phyloP scores from a whole-genome alignment of 2,329 filamentous ascomycete genomes.

The Aphanocladium album region DNA sequence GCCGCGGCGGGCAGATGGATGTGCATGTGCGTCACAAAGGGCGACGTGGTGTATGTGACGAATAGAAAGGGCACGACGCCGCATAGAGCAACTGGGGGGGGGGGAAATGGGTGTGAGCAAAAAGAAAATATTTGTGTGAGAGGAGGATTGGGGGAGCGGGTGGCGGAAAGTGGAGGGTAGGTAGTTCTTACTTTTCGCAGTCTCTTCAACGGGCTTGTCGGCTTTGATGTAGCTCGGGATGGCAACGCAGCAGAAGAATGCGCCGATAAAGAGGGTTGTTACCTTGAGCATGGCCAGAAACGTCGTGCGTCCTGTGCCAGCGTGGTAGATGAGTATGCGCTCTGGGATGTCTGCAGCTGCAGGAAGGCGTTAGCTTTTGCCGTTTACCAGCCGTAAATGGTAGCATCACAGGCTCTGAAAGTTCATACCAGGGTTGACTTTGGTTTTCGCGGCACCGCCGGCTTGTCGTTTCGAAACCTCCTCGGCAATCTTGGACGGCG shows the following conservation, averaged over 20 bases:
- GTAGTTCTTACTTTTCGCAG: slow-evolving; percentile 36
- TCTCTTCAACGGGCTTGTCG: slow-evolving; percentile 32
- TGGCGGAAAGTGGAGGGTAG: neutral
- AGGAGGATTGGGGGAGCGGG: too few relatives aligned
- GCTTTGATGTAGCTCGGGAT: slow-evolving; percentile 53
- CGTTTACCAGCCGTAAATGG: too few relatives aligned
- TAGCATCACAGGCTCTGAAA: too few relatives aligned
- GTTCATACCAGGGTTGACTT: slow-evolving; percentile 1
- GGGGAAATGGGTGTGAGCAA: neutral
- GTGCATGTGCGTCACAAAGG: slow-evolving; percentile 69
- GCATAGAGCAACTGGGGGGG: slow-evolving; percentile 46
- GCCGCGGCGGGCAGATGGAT: slow-evolving; percentile 63
- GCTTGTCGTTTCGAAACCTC: slow-evolving; percentile 9
- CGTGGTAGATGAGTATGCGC: slow-evolving; percentile 67
- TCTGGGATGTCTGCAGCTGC: slow-evolving; percentile 45
- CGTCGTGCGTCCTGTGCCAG: slow-evolving; percentile 60
- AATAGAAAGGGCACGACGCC: slow-evolving; percentile 61
- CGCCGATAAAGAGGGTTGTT: slow-evolving; percentile 63
- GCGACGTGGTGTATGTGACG: slow-evolving; percentile 59
- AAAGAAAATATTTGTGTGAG: too few relatives aligned
- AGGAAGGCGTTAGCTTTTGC: neutral
- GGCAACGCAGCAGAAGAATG: slow-evolving; percentile 59
- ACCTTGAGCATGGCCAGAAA: slow-evolving; percentile 68
- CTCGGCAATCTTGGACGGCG: neutral
- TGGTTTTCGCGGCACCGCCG: neutral